phyloP scores from a whole-genome alignment of 345 rosid species.

The Sapria himalayana region DNA sequence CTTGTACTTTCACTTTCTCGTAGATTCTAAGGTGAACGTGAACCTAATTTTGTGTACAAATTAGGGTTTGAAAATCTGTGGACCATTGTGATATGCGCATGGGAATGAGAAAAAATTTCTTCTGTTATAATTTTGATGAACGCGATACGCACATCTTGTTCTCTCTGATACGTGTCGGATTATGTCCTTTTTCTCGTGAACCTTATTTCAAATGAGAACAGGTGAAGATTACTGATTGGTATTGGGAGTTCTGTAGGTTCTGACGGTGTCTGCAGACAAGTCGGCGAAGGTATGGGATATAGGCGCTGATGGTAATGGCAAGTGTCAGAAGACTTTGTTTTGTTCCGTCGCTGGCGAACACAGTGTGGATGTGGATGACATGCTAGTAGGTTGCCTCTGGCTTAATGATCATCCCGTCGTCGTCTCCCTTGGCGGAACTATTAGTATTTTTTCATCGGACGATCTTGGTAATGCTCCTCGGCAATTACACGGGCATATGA shows the following conservation, averaged over 20 bases:
- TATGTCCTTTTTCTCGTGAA: too few relatives aligned
- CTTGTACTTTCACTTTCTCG: too few relatives aligned
- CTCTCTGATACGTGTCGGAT: too few relatives aligned
- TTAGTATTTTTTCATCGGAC: slow-evolving; percentile 49
- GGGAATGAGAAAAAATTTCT: too few relatives aligned
- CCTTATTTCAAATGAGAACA: too few relatives aligned
- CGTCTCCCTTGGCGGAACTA: slow-evolving; percentile 79
- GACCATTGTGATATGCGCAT: too few relatives aligned
- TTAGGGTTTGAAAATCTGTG: too few relatives aligned
- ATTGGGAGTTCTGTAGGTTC: slow-evolving; percentile 38
- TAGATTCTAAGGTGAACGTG: too few relatives aligned
- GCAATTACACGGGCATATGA: slow-evolving; percentile 72
- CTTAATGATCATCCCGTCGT: slow-evolving; percentile 69
- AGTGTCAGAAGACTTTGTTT: slow-evolving; percentile 40
- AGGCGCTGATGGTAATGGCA: slow-evolving; percentile 48
- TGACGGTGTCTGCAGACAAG: slow-evolving; percentile 94
- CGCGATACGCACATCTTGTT: too few relatives aligned
- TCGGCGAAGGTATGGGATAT: slow-evolving; percentile 91
- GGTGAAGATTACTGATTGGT: too few relatives aligned
- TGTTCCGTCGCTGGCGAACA: slow-evolving; percentile 55
- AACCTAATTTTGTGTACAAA: too few relatives aligned
- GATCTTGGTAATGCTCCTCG: slow-evolving; percentile 59
- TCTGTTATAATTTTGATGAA: too few relatives aligned
- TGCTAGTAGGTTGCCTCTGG: slow-evolving; percentile 96
- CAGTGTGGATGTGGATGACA: slow-evolving; percentile 83